A percentile compares a stretch with the other conserved stretches of the same genome.
Conservation (phyloP, 208 protist species). For the Endotrypanum monterogeii region DNA sequence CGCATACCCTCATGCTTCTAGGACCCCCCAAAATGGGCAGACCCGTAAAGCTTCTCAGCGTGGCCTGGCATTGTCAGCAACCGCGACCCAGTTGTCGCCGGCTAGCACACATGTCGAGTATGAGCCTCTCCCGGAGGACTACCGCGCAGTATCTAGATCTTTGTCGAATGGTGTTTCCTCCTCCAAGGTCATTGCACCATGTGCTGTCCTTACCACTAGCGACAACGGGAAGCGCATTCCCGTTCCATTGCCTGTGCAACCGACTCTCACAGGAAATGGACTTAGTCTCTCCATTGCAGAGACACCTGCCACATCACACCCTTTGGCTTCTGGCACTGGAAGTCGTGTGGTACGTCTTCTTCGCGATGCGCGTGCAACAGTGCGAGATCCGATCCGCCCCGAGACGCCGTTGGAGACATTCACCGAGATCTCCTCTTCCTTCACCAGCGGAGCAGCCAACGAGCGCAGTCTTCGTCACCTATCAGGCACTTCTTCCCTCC, state of each 20-base stretch:
- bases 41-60: slow-evolving; percentile 9
- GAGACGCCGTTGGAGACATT: slow-evolving; percentile 50
- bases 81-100: not conserved
- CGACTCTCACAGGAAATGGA: not conserved
- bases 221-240: slow-evolving; percentile 7
- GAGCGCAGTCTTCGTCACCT: not conserved
- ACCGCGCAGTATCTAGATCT: slow-evolving; percentile 4
- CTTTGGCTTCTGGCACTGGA: slow-evolving; percentile 29
- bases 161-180: not conserved
- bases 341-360: slow-evolving; percentile 58
- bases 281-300: no score
- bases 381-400: slow-evolving; percentile 47
- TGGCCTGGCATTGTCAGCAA: not conserved
- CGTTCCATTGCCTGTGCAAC: slow-evolving; percentile 2
- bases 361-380: slow-evolving; percentile 58
- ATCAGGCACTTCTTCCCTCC: slow-evolving; percentile 2
- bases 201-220: not conserved
- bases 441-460: not conserved
- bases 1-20: slow-evolving; percentile 1
- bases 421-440: not conserved
- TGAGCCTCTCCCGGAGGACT: slow-evolving; percentile 24
- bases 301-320: not conserved
- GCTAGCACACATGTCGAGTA: slow-evolving; percentile 8
- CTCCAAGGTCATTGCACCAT: not conserved
- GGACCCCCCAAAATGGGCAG: not conserved